Evolutionary conservation across 2,329 filamentous ascomycete genomes (phyloP).

Genomic region (Sarocladiaceae sp.): DNA sequence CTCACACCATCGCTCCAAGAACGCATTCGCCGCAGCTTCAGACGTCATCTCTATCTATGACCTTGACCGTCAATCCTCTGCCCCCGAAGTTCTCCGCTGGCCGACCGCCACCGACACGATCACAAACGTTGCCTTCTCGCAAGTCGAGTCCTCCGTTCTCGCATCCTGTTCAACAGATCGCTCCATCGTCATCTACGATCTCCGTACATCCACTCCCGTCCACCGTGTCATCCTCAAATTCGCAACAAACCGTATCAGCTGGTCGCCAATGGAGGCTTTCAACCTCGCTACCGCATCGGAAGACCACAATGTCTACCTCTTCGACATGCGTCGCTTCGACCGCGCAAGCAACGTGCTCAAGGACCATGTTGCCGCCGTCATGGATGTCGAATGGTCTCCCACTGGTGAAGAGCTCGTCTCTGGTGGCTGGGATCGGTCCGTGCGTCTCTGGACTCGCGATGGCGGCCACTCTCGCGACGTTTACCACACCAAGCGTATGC

Average conservation of each 20-base stretch:
- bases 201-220: slow-evolving; percentile 80
- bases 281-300: slow-evolving; percentile 92
- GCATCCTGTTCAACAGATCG: slow-evolving; percentile 83
- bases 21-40: slow-evolving; percentile 72
- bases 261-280: slow-evolving; percentile 97
- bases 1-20: slow-evolving; percentile 74
- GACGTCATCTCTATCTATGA: slow-evolving; percentile 80
- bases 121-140: slow-evolving; percentile 83
- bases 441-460: slow-evolving; percentile 78
- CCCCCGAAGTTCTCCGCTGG: slow-evolving; percentile 80
- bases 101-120: slow-evolving; percentile 89
- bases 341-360: slow-evolving; percentile 86
- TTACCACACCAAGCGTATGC: slow-evolving; percentile 98
- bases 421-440: slow-evolving; percentile 79
- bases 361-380: slow-evolving; percentile 85
- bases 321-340: slow-evolving; percentile 89
- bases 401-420: slow-evolving; percentile 92
- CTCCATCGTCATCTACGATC: slow-evolving; percentile 84
- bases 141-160: slow-evolving; percentile 87
- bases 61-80: slow-evolving; percentile 72
- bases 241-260: slow-evolving; percentile 76
- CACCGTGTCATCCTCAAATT: slow-evolving; percentile 78
- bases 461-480: slow-evolving; percentile 85
- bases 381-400: slow-evolving; percentile 94
- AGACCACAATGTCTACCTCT: slow-evolving; percentile 84